Conservation (phyloP, 192 early-diverging fungal species). For the Entomortierella chlamydospora region DNA sequence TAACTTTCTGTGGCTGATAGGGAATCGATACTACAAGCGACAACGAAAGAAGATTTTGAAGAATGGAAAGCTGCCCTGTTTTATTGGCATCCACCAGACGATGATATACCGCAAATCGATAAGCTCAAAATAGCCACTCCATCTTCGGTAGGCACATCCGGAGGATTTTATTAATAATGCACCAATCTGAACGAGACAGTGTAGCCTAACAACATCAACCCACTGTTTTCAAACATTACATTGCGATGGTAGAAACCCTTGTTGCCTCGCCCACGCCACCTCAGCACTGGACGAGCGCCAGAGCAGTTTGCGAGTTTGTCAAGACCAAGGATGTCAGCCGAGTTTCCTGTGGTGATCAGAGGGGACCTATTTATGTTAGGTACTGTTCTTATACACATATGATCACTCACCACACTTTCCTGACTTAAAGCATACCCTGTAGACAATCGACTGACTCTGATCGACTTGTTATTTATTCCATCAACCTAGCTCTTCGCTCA, state of each 20-base stretch:
- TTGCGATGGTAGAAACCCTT: constrained; percentile 22
- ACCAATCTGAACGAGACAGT: neutral
- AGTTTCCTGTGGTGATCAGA: constrained; percentile 26
- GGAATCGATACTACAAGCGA: constrained; percentile 47
- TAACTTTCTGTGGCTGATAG: constrained; percentile 2
- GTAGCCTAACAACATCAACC: neutral
- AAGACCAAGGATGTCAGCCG: constrained; percentile 30
- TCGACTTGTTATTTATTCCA: neutral
- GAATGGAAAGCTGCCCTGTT: constrained; percentile 52
- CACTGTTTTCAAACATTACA: neutral
- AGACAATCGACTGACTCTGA: neutral
- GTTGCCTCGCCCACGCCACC: constrained; percentile 25
- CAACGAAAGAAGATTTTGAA: constrained; percentile 46
- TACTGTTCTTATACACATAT: neutral
- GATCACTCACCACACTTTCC: neutral
- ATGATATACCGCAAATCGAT: constrained; percentile 43
- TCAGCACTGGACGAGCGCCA: constrained; percentile 25
- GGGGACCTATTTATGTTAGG: constrained; percentile 44
- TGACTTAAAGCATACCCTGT: too few relatives aligned
- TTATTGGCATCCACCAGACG: constrained; percentile 50
- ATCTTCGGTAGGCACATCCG: constrained; percentile 17
- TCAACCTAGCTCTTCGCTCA: constrained; percentile 15
- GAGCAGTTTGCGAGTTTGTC: constrained; percentile 10
- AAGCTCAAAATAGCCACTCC: constrained; percentile 30
- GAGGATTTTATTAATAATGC: neutral